Conservation (phyloP, 192 early-diverging fungal species). For the Chytriomyces confervae region DNA sequence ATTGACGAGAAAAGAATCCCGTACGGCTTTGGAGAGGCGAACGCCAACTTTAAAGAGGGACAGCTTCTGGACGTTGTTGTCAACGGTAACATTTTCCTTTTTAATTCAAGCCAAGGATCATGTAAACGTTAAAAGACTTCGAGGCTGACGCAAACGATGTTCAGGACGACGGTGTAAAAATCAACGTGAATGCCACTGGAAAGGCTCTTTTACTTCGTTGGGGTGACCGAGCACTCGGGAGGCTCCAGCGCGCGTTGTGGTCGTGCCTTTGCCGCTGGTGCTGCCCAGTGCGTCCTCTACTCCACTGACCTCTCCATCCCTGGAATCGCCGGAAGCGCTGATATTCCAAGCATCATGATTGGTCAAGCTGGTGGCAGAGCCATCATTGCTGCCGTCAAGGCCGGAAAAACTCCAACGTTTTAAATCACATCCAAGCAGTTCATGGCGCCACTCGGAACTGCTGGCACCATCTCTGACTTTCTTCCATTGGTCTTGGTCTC, state of each 20-base stretch:
- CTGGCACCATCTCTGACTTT: constrained; percentile 73
- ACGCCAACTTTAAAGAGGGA: not conserved
- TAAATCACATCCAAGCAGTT: constrained; percentile 55
- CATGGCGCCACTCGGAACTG: constrained; percentile 52
- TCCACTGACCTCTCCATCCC: constrained; percentile 14
- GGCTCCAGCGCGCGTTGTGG: constrained; percentile 34
- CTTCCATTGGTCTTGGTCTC: constrained; percentile 74
- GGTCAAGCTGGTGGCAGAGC: constrained; percentile 10
- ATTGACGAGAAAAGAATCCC: constrained; percentile 11
- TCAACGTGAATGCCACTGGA: constrained; percentile 34
- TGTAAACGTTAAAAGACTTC: too few relatives aligned
- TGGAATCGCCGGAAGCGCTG: constrained; percentile 27
- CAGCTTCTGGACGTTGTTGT: constrained; percentile 29
- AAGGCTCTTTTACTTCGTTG: constrained; percentile 45
- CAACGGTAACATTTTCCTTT: constrained; percentile 11
- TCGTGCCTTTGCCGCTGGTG: constrained; percentile 30
- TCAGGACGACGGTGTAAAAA: constrained; percentile 31
- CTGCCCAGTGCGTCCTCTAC: constrained; percentile 48
- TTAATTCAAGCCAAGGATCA: not conserved
- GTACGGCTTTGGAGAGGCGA: not conserved
- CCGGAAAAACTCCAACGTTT: constrained; percentile 41
- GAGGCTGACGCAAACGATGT: constrained; percentile 34
- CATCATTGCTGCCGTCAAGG: constrained; percentile 37
- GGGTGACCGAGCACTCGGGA: constrained; percentile 29
- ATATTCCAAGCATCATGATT: constrained; percentile 30